Evolutionary conservation across 1,284 basidiomycete species (phyloP).

Genomic region (Prillingera fragicola): DNA sequence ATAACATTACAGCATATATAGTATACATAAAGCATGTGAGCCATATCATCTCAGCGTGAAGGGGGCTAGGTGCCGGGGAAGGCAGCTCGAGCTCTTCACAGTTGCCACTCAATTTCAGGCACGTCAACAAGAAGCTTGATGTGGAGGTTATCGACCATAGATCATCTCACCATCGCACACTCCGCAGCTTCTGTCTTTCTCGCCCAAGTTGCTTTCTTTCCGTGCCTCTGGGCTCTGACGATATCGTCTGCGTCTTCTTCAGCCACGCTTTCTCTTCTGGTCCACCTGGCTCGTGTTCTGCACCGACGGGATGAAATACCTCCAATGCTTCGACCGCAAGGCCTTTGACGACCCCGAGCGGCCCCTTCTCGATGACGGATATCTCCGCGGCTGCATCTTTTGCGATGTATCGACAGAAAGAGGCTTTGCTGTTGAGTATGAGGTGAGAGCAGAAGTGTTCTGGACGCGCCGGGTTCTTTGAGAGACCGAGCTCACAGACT

Average conservation of each 20-base stretch:
- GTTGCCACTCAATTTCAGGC: too few species aligned
- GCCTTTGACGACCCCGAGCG: background rate
- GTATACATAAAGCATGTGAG: too few species aligned
- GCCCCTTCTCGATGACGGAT: background rate
- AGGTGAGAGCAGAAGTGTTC: conserved; percentile 49
- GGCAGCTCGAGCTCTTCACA: too few species aligned
- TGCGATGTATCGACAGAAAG: conserved; percentile 55
- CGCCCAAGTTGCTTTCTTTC: too few species aligned
- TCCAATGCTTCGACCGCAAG: too few species aligned
- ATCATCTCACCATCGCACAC: too few species aligned
- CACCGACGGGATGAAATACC: conserved; percentile 1
- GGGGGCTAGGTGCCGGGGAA: too few species aligned
- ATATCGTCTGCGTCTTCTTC: background rate
- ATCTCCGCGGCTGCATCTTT: conserved; percentile 51
- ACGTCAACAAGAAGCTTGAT: too few species aligned
- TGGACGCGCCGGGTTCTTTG: background rate
- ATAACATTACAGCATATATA: too few species aligned
- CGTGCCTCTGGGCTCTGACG: background rate
- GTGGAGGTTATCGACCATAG: too few species aligned
- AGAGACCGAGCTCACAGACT: background rate
- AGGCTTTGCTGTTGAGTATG: conserved; percentile 59
- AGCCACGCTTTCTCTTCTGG: background rate
- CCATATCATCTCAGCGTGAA: too few species aligned
- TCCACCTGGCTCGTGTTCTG: background rate
- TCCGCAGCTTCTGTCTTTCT: too few species aligned